phyloP scores from a whole-genome alignment of 805 yeast genomes.

The Zygosaccharomyces lentus region DNA sequence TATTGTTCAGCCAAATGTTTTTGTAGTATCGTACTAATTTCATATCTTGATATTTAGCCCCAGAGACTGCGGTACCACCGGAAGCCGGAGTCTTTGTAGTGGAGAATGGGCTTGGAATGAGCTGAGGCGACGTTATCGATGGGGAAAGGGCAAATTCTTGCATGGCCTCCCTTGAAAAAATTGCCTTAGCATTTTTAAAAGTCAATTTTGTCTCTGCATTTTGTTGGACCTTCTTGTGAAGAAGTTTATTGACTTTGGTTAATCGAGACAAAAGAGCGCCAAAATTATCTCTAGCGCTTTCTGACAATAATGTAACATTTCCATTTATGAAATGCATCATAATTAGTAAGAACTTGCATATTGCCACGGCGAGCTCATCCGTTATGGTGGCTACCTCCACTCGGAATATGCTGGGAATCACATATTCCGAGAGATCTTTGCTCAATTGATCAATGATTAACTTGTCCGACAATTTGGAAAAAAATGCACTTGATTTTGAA shows the following conservation, averaged over 20 bases:
- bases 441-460: constrained; percentile 29
- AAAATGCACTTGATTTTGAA: constrained; percentile 26
- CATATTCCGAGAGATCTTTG: constrained; percentile 22
- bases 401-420: constrained; percentile 26
- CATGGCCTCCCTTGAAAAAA: constrained; percentile 9
- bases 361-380: constrained; percentile 23
- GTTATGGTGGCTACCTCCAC: constrained; percentile 10
- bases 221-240: constrained; percentile 22
- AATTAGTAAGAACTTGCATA: constrained; percentile 28
- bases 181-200: constrained; percentile 17
- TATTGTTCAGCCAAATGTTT: constrained; percentile 39
- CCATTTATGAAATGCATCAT: constrained; percentile 16
- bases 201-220: constrained; percentile 23
- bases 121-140: constrained; percentile 31
- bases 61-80: constrained; percentile 6
- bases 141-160: constrained; percentile 26
- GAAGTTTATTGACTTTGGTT: constrained; percentile 24
- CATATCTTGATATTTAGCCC: constrained; percentile 26
- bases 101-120: constrained; percentile 27
- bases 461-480: constrained; percentile 28
- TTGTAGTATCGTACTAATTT: constrained; percentile 33
- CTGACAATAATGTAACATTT: constrained; percentile 14
- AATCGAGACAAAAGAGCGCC: constrained; percentile 19
- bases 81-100: constrained; percentile 17
- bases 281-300: constrained; percentile 15